Percentiles rank a stretch among this genome's conserved stretches.
Evolutionary conservation across 371 early-diverging fungal species (phyloP).

Genomic region (Mucor plumbeus): DNA sequence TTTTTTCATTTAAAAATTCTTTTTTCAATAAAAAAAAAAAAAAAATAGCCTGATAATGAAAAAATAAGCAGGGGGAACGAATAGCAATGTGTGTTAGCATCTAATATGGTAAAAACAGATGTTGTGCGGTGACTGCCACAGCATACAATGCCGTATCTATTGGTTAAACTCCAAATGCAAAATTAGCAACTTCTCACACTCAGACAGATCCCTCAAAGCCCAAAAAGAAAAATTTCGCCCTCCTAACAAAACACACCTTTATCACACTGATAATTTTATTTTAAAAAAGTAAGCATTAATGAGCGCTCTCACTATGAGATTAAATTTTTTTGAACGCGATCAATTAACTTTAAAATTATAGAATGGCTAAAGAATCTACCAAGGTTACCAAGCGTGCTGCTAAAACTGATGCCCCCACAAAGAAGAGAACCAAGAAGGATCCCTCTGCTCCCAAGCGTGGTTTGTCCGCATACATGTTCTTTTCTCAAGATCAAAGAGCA

Average conservation of each 20-base stretch:
- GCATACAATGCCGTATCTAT: background rate
- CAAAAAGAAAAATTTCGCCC: constrained; percentile 1
- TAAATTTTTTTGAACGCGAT: background rate
- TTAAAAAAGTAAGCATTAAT: background rate
- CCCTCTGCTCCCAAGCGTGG: constrained; percentile 78
- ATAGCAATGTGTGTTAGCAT: constrained; percentile 11
- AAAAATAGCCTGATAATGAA: constrained; percentile 11
- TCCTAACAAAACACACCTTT: constrained; percentile 7
- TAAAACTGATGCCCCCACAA: constrained; percentile 32
- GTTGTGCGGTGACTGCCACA: constrained; percentile 10
- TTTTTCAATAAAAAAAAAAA: constrained; percentile 11
- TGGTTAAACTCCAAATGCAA: constrained; percentile 9
- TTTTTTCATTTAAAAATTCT: background rate
- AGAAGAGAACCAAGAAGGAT: constrained; percentile 61
- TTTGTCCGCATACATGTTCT: constrained; percentile 79
- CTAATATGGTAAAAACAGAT: constrained; percentile 19
- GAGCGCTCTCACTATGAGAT: background rate
- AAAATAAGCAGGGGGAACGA: constrained; percentile 16
- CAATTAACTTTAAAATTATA: background rate
- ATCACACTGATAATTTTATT: constrained; percentile 7
- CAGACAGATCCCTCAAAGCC: constrained; percentile 1
- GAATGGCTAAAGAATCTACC: constrained; percentile 30
- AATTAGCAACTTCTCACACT: constrained; percentile 7
- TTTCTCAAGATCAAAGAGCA: constrained; percentile 71
- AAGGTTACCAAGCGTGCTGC: constrained; percentile 31